phyloP scores from a whole-genome alignment of 2,329 filamentous ascomycete genomes.

The Neonectria faginata region DNA sequence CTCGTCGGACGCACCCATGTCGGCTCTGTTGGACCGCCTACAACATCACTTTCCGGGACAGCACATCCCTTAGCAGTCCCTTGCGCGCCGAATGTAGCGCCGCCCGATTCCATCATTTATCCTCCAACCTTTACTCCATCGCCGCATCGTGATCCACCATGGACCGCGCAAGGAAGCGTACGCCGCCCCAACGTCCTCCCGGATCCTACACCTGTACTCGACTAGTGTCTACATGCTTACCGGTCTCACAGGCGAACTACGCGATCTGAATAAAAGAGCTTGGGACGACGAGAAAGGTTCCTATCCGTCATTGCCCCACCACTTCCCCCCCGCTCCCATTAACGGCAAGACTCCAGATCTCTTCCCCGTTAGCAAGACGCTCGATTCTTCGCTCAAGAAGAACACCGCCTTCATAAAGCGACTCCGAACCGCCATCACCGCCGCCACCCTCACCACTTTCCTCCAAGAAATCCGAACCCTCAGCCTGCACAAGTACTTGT shows the following conservation, averaged over 20 bases:
- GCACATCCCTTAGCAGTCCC: slow-evolving; percentile 57
- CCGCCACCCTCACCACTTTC: slow-evolving; percentile 84
- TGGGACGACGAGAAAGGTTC: slow-evolving; percentile 91
- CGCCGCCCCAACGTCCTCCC: slow-evolving; percentile 41
- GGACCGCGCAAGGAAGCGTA: slow-evolving; percentile 75
- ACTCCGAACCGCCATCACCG: slow-evolving; percentile 87
- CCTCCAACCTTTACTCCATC: slow-evolving; percentile 43
- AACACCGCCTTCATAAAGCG: slow-evolving; percentile 99
- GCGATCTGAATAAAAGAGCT: slow-evolving; percentile 85
- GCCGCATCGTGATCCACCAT: slow-evolving; percentile 59
- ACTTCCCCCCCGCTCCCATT: slow-evolving; percentile 33
- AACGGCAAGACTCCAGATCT: slow-evolving; percentile 67
- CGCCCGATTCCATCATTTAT: slow-evolving; percentile 40
- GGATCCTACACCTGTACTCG: slow-evolving; percentile 4
- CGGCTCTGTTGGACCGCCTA: slow-evolving; percentile 51
- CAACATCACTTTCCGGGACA: slow-evolving; percentile 52
- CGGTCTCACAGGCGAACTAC: slow-evolving; percentile 78
- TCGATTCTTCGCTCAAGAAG: slow-evolving; percentile 97
- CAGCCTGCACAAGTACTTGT: slow-evolving; percentile 95
- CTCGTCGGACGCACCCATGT: slow-evolving; percentile 54
- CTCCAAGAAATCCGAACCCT: slow-evolving; percentile 89
- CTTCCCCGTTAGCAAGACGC: slow-evolving; percentile 79
- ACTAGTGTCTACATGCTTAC: slow-evolving; percentile 30
- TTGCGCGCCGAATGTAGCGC: slow-evolving; percentile 61
- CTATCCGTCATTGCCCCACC: slow-evolving; percentile 35